A percentile compares a stretch with the other conserved stretches of the same genome.
Evolutionary conservation across 2,329 filamentous ascomycete species (phyloP).

Genomic region (Arthrobotrys entomopaga): DNA sequence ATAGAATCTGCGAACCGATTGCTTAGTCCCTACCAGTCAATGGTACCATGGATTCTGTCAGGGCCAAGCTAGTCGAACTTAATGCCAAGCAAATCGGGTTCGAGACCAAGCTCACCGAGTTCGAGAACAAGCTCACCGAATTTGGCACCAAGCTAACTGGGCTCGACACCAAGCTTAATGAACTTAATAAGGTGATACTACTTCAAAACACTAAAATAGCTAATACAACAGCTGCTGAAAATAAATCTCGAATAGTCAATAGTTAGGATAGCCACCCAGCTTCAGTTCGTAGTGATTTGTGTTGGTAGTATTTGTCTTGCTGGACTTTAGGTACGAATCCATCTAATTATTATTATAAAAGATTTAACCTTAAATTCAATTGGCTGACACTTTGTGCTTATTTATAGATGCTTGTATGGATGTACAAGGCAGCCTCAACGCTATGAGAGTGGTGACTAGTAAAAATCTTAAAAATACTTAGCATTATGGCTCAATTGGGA

Average conservation of each 20-base stretch:
- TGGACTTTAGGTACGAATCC: background rate
- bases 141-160: too few species aligned
- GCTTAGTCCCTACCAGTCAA: conserved; percentile 1
- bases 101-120: too few species aligned
- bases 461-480: conserved; percentile 1
- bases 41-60: conserved; percentile 15
- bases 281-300: background rate
- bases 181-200: conserved; percentile 7
- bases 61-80: conserved; percentile 3
- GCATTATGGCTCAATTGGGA: conserved; percentile 10
- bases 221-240: background rate
- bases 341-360: background rate
- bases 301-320: background rate
- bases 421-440: background rate
- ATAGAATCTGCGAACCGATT: conserved; percentile 7
- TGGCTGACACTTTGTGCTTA: background rate
- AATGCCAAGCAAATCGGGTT: too few species aligned
- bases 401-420: background rate
- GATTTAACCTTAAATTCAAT: background rate
- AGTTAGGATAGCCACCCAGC: background rate
- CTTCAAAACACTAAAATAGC: background rate
- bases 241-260: background rate
- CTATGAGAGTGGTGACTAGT: background rate
- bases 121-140: too few species aligned
- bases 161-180: too few species aligned